phyloP scores from a whole-genome alignment of 2,329 filamentous ascomycete species.

The Talaromyces atroroseus region DNA sequence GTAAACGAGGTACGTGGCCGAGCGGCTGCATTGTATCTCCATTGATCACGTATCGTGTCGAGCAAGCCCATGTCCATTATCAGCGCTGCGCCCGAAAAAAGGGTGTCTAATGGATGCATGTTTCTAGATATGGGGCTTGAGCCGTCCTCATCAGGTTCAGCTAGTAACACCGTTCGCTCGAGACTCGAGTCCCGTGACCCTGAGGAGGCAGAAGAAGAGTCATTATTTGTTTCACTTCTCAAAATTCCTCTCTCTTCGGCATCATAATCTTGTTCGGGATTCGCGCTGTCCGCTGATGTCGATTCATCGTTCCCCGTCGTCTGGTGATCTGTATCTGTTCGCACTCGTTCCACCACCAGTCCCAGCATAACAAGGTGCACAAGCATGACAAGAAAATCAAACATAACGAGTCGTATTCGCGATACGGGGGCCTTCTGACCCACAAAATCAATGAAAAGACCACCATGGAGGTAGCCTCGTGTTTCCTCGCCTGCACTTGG shows the following conservation, averaged over 20 bases:
- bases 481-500: slow-evolving; percentile 48
- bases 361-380: slow-evolving; percentile 56
- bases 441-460: slow-evolving; percentile 60
- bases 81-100: slow-evolving; percentile 32
- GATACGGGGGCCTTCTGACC: slow-evolving; percentile 55
- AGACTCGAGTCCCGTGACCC: slow-evolving; percentile 17
- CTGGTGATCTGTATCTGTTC: slow-evolving; percentile 31
- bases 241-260: slow-evolving; percentile 55
- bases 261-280: slow-evolving; percentile 49
- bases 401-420: slow-evolving; percentile 45
- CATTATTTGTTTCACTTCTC: slow-evolving; percentile 26
- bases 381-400: slow-evolving; percentile 51
- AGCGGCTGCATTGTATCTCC: slow-evolving; percentile 26
- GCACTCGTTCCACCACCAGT: slow-evolving; percentile 48
- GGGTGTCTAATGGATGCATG: slow-evolving; percentile 34
- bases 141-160: slow-evolving; percentile 27
- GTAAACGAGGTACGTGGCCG: slow-evolving; percentile 22
- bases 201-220: not conserved
- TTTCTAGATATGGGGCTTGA: slow-evolving; percentile 18
- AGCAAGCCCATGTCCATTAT: slow-evolving; percentile 35
- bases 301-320: slow-evolving; percentile 12
- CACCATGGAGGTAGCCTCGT: slow-evolving; percentile 55
- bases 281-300: slow-evolving; percentile 16
- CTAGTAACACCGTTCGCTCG: slow-evolving; percentile 26
- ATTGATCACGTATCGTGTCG: slow-evolving; percentile 34